phyloP scores from a whole-genome alignment of 108 stramenopile species.

The Cyclotella cryptica region DNA sequence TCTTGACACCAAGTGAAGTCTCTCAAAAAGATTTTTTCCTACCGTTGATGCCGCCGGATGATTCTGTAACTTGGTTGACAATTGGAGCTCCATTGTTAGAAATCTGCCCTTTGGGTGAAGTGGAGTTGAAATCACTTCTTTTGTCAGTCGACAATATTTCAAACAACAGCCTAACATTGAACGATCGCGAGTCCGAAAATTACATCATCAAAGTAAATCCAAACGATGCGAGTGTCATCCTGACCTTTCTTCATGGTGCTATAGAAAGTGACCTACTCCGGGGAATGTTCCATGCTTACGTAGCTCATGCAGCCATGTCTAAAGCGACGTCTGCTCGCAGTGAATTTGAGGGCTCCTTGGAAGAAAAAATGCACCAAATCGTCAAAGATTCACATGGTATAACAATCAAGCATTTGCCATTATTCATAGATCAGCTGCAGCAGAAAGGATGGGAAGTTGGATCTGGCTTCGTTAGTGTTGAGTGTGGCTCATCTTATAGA shows the following conservation, averaged over 20 bases:
- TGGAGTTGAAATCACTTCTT: slow-evolving; percentile 46
- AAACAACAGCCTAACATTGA: not conserved
- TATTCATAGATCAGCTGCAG: slow-evolving; percentile 30
- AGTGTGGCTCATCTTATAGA: slow-evolving; percentile 46
- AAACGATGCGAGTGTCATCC: slow-evolving; percentile 28
- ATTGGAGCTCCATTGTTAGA: slow-evolving; percentile 61
- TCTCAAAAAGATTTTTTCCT: slow-evolving; percentile 69
- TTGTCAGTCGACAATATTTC: not conserved
- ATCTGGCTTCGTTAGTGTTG: slow-evolving; percentile 42
- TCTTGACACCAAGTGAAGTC: slow-evolving; percentile 59
- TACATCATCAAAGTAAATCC: slow-evolving; percentile 41
- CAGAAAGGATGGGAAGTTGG: slow-evolving; percentile 45
- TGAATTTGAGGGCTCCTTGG: not conserved
- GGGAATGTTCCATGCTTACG: slow-evolving; percentile 78
- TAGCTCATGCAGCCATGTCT: slow-evolving; percentile 15
- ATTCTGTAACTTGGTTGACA: slow-evolving; percentile 57
- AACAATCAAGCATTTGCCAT: slow-evolving; percentile 16
- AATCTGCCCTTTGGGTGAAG: slow-evolving; percentile 55
- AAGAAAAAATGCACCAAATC: not conserved
- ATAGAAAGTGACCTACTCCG: slow-evolving; percentile 62
- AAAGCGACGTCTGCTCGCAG: not conserved
- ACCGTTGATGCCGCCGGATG: slow-evolving; percentile 56
- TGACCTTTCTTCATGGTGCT: slow-evolving; percentile 58
- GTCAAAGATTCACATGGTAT: slow-evolving; percentile 11
- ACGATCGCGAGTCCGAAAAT: slow-evolving; percentile 36